Percentiles rank a stretch among this genome's conserved stretches.
Conservation (phyloP, 768 basidiomycete species). For the Hirschioporus abietinus region DNA sequence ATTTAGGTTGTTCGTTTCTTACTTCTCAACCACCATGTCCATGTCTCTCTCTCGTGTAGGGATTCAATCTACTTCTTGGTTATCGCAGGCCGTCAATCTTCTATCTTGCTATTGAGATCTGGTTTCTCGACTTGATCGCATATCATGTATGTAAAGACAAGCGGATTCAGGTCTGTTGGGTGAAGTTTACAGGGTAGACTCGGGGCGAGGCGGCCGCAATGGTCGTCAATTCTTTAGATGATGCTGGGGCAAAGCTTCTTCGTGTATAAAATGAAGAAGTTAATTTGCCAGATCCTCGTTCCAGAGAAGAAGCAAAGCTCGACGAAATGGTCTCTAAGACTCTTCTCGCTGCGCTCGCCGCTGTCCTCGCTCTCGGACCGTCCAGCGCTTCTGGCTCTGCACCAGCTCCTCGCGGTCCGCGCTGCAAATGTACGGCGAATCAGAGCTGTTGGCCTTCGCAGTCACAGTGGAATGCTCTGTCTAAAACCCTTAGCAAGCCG, state of each 20-base stretch:
- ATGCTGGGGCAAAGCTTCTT: background rate
- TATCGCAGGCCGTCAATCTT: too few relatives aligned
- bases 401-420: background rate
- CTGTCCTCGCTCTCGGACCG: background rate
- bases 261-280: background rate
- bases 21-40: too few relatives aligned
- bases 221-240: background rate
- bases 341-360: background rate
- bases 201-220: background rate
- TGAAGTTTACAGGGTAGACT: background rate
- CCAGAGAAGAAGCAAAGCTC: background rate
- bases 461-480: conserved; percentile 27
- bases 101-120: too few relatives aligned
- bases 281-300: background rate
- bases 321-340: background rate
- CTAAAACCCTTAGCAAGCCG: conserved; percentile 36
- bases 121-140: too few relatives aligned
- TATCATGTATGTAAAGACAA: background rate
- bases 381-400: background rate
- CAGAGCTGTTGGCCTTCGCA: conserved; percentile 37
- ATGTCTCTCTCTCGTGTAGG: too few relatives aligned
- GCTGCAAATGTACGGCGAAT: background rate
- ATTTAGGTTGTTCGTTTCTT: too few relatives aligned
- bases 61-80: too few relatives aligned
- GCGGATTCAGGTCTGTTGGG: background rate